These are phyloP conservation scores for Limtongia smithiae DNA, from an alignment of 805 yeast species.

Conservation along the genomic window DNA sequence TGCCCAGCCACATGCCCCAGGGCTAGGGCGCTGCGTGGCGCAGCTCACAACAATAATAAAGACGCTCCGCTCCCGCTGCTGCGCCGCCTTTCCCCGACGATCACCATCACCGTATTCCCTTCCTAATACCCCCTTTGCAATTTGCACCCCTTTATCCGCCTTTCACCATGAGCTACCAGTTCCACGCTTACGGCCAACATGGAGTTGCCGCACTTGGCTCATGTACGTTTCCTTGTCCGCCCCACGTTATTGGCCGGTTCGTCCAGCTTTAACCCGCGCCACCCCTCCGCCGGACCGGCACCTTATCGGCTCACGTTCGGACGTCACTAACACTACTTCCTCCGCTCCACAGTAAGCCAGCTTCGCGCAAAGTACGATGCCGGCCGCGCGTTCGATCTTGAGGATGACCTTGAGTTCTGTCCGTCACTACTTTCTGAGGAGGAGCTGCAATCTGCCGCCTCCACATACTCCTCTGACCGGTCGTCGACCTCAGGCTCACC, in stretches of 20 bases:
- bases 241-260: not conserved
- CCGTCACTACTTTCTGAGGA: conserved; percentile 41
- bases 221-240: conserved; percentile 3
- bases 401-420: conserved; percentile 70
- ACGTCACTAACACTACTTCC: not conserved
- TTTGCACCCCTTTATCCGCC: not conserved
- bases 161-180: conserved; percentile 18
- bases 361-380: conserved; percentile 47
- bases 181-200: conserved; percentile 13
- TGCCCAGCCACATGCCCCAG: no score
- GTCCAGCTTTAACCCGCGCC: no score
- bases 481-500: conserved; percentile 30
- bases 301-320: not conserved
- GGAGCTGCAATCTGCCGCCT: conserved; percentile 19
- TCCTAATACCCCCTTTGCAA: not conserved
- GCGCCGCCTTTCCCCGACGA: no score
- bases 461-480: conserved; percentile 26
- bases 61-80: no score
- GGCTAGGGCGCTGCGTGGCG: no score
- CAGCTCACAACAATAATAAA: no score
- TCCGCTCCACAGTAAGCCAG: conserved; percentile 12
- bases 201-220: conserved; percentile 1
- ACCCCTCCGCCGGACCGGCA: not conserved
- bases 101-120: no score
- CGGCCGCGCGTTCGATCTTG: conserved; percentile 65